Conservation (phyloP, 805 yeast species). For the Peterozyma xylosa region DNA sequence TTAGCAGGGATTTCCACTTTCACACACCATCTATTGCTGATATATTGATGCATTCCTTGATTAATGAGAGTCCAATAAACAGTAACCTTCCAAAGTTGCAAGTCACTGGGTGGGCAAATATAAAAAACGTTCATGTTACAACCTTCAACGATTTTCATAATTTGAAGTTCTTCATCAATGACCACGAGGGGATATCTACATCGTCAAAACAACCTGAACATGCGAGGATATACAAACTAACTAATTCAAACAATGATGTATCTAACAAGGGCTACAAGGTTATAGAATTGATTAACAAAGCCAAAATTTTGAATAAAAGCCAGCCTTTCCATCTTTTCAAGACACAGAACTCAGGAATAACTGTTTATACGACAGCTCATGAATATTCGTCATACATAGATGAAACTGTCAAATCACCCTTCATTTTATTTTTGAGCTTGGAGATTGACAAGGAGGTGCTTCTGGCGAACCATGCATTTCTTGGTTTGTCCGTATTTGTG, state of each 20-base stretch:
- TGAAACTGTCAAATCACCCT: constrained; percentile 55
- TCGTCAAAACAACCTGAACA: not conserved
- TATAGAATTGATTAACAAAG: constrained; percentile 54
- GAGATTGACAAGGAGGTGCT: constrained; percentile 30
- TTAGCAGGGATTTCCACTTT: constrained; percentile 9
- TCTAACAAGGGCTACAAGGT: constrained; percentile 26
- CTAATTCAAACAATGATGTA: not conserved
- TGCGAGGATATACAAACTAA: constrained; percentile 13
- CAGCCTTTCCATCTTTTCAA: constrained; percentile 85
- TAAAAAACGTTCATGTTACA: constrained; percentile 47
- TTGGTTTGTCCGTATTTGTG: constrained; percentile 40
- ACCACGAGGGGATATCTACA: not conserved
- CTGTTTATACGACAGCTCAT: constrained; percentile 65
- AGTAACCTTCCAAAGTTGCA: constrained; percentile 55
- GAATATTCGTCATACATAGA: constrained; percentile 39
- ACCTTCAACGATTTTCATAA: constrained; percentile 26
- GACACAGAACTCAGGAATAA: constrained; percentile 27
- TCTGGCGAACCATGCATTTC: constrained; percentile 27
- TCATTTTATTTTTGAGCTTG: constrained; percentile 61
- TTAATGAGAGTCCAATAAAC: constrained; percentile 73
- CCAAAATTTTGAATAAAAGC: constrained; percentile 65
- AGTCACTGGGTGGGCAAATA: constrained; percentile 62
- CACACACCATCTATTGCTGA: constrained; percentile 63
- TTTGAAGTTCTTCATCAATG: constrained; percentile 19
- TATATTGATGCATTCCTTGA: constrained; percentile 80